Base-by-base conservation (phyloP, 192 early-diverging fungal species). In the Coemansia sp. region DNA sequence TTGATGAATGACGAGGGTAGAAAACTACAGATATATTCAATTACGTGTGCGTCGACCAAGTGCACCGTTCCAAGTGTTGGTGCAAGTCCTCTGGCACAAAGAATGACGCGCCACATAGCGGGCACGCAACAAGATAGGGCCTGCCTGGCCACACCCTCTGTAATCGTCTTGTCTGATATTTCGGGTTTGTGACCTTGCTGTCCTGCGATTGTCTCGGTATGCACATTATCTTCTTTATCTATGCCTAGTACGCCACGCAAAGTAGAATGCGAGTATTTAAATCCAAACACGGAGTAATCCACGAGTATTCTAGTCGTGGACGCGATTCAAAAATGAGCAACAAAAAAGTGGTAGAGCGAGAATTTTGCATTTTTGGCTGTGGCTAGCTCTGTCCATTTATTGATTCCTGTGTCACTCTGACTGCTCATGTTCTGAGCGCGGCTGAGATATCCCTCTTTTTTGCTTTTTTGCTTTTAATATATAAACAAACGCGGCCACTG, bases 31-130 rank as follows among this genome's bases (percentile, higher is more conserved):
- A 33, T 11, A n/a, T 40, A 61, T 26, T 39, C 39, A 21, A 59
- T 59, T n/a, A 59, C 19, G 33, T 10, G 32, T 37, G 57, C 38
- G 17, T 33, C 4, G 33, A 23, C 59, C 59, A 61, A 37, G 59
- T 38, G 59, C 59, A 61, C 40, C 59, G 59, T 37, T 35, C 35
- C 33, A 61, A 39, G 59, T 61, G 59, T 11, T 39, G 59, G 35
- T 61, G 59, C 19, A 61, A 13, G 37, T 61, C 59, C 59, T 61
- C 59, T 13, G 59, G 59, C 37, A 40, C n/a, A 10, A 23, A 61
- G 39, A 61, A 61, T 2, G 59, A 61, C 37, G 59, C 37, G n/a
- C 59, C 59, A 19, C 59, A 61, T 17, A 61, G 59, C 59, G 59
- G 59, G 37, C 59, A 61, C 4, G 59, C 59, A 35, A 61, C 59